Evolutionary conservation across 2,329 filamentous ascomycete species (phyloP).

Genomic region (Aspergillus calidoustus): DNA sequence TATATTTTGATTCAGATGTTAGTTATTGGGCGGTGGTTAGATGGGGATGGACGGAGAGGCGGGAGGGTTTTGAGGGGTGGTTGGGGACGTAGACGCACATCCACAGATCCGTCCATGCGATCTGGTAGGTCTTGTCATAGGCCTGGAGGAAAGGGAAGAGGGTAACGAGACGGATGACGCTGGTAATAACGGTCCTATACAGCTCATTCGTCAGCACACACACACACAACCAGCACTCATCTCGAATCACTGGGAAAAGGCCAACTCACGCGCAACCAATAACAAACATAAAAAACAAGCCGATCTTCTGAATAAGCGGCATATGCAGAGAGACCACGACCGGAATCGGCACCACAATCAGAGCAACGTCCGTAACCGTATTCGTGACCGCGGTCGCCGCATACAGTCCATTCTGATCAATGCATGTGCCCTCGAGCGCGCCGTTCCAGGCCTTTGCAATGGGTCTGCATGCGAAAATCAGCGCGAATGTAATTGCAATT

Average conservation of each 20-base stretch:
- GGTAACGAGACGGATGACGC: slow-evolving; percentile 30
- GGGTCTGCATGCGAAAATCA: slow-evolving; percentile 30
- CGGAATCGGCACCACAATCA: slow-evolving; percentile 28
- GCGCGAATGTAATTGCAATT: slow-evolving; percentile 26
- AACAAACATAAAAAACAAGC: slow-evolving; percentile 24
- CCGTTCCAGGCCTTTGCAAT: slow-evolving; percentile 28
- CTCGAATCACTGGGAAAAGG: no score
- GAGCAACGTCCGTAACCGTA: slow-evolving; percentile 27
- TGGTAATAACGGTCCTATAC: slow-evolving; percentile 28
- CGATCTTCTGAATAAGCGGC: slow-evolving; percentile 23
- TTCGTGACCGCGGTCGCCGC: slow-evolving; percentile 29
- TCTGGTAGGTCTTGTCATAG: slow-evolving; percentile 23
- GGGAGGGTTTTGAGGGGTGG: no score
- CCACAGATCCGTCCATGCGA: slow-evolving; percentile 17
- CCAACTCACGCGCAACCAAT: slow-evolving; percentile 25
- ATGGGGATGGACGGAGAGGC: no score
- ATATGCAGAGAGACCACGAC: slow-evolving; percentile 23
- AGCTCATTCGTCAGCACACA: slow-evolving; percentile 8
- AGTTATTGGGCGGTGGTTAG: background rate
- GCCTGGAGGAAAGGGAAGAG: slow-evolving; percentile 26
- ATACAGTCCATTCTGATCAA: slow-evolving; percentile 24
- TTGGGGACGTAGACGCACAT: slow-evolving; percentile 14
- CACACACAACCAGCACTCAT: no score
- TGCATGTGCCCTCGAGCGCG: slow-evolving; percentile 23
- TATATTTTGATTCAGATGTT: slow-evolving; percentile 6